Evolutionary conservation across 345 rosid species (phyloP), one percentile per base, ranked within the genome.

Genomic region (Nephelium lappaceum): DNA sequence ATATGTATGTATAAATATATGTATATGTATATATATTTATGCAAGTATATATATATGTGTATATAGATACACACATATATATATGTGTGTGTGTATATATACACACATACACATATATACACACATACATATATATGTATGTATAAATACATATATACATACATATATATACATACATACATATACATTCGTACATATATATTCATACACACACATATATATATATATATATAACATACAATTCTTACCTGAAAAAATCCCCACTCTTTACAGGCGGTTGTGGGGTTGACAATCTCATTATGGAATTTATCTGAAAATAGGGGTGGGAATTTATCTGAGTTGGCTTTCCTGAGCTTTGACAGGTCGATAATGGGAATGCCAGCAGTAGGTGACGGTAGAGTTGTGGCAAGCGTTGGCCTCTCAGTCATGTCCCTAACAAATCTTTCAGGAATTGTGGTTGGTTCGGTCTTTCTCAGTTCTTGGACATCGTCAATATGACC

Each of bases 401-500:
- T 42, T 71, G 84, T 60, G 47, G 78, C 66, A 19, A 77, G 53
- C 62, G 69, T 67, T 49, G 92, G 95, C 85, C 97, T 89, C 83
- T 89, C 98, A 47, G 73, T 81, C 27, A 57, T 64, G 63, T 89
- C 95, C 67, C 96, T 81, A 1, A 95, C 89, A 66, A 92, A 95
- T 83, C 98, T 87, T 68, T 91, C 86, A 25, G 99, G 99, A 55
- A 95, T 75, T 79, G 73, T 79, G 68, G 87, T 82, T 78, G 95
- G 93, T 80, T 85, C 83, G 23, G 86, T 62, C 69, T 87, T 92
- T 51, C 89, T 89, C 18, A 95, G 88, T 84, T 93, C 98, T 82
- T 95, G 98, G 66, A 93, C 99, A 87, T 95, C 98, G 10, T 93
- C 97, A 39, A 92, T 86, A 73, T 84, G 90, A 43, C 99, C 99